phyloP scores from a whole-genome alignment of 2,329 filamentous ascomycete species.

The Immersiporthe knoxdaviesiana region DNA sequence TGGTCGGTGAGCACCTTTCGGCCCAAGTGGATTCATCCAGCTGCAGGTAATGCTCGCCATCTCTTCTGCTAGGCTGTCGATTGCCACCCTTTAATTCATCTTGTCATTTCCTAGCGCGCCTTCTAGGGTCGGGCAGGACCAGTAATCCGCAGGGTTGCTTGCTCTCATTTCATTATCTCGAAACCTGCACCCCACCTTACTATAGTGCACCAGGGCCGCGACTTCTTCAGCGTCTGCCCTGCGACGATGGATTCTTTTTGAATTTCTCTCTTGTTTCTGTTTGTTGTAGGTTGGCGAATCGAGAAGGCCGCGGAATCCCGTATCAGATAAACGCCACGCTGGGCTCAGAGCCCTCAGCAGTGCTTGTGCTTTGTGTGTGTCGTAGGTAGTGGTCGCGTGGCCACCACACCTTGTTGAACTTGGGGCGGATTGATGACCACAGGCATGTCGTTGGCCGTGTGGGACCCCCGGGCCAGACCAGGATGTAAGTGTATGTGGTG shows the following conservation, averaged over 20 bases:
- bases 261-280: no score
- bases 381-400: neutral
- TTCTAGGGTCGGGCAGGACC: slow-evolving; percentile 9
- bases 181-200: slow-evolving; percentile 18
- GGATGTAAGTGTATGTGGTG: slow-evolving; percentile 22
- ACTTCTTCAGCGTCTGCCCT: neutral
- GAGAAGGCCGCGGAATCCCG: no score
- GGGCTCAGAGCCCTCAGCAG: neutral
- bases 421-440: neutral
- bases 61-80: neutral
- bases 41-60: neutral
- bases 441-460: neutral
- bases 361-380: neutral
- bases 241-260: neutral
- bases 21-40: neutral
- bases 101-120: slow-evolving; percentile 18
- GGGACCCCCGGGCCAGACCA: slow-evolving; percentile 19
- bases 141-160: slow-evolving; percentile 17
- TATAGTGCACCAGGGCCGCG: slow-evolving; percentile 2
- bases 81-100: slow-evolving; percentile 5
- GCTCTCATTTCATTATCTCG: slow-evolving; percentile 22
- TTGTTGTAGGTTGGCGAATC: no score
- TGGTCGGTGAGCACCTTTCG: slow-evolving; percentile 1
- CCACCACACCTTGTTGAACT: neutral
- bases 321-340: no score